These are phyloP conservation scores for Mycena galopus DNA, from an alignment of 768 basidiomycete species.

Conservation along the genomic window DNA sequence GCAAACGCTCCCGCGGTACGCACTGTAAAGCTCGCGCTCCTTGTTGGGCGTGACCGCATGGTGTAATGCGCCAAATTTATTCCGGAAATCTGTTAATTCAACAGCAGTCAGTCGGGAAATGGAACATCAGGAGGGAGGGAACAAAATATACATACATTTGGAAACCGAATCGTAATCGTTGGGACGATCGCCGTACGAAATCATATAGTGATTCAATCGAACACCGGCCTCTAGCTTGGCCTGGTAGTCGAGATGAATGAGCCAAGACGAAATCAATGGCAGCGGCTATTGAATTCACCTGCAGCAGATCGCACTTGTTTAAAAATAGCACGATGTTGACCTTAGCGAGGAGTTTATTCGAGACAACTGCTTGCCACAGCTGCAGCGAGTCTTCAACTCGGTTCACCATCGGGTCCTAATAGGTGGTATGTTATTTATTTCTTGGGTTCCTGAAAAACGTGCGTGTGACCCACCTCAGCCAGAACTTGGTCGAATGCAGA, in stretches of 20 bases:
- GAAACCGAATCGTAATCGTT: conserved; percentile 86
- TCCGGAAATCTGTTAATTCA: conserved; percentile 69
- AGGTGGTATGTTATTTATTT: neutral
- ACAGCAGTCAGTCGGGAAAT: conserved; percentile 11
- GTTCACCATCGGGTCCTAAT: conserved; percentile 79
- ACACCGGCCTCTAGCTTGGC: conserved; percentile 85
- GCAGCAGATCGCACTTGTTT: conserved; percentile 85
- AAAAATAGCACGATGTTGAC: conserved; percentile 87
- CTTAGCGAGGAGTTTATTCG: conserved; percentile 78
- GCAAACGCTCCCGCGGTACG: conserved; percentile 38
- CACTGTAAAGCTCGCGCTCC: conserved; percentile 80
- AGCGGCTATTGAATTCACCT: conserved; percentile 53
- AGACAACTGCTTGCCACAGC: conserved; percentile 79
- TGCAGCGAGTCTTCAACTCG: conserved; percentile 84
- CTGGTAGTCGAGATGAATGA: conserved; percentile 51
- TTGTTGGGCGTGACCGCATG: conserved; percentile 77
- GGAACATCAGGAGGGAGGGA: conserved; percentile 16
- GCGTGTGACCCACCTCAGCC: conserved; percentile 66
- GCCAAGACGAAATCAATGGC: conserved; percentile 10
- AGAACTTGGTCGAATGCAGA: conserved; percentile 90
- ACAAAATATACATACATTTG: conserved; percentile 68
- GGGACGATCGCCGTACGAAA: conserved; percentile 77
- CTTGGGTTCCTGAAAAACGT: conserved; percentile 12
- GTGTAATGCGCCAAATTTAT: conserved; percentile 80
- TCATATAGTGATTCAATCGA: conserved; percentile 75